Evolutionary conservation across 495 filamentous ascomycete species (phyloP), one percentile per base, ranked within the genome.

Genomic region (Neurospora discreta): DNA sequence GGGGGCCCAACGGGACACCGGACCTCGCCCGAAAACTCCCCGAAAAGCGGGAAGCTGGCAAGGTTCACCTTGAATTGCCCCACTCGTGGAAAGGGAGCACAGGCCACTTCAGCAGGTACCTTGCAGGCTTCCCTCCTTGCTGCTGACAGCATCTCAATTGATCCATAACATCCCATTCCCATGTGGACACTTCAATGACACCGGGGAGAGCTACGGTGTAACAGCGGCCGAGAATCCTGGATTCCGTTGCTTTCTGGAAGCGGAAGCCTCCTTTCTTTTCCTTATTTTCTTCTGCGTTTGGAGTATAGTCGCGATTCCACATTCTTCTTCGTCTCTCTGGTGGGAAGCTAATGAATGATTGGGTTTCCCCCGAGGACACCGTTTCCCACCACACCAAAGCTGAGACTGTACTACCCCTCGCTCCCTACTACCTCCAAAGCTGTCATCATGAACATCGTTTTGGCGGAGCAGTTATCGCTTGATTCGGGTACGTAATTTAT

Each of bases 401-500:
- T 60, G 52, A 60, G 15, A 60, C 52, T 60, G n/a, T n/a, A 30
- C 52, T 60, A 16, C 52, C 52, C 52, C 52, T 60, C 52, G 52
- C 30, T 60, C 52, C 52, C 52, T 60, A 60, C 52, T 60, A 60
- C 52, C 52, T 16, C 23, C 23, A 60, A 60, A 60, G 26, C 13
- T 33, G 52, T 7, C 52, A 79, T 60, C 68, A 87, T 87, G 85
- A 86, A 86, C 72, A 81, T 82, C 72, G 72, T 78, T 42, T 44
- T 80, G 39, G 74, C 80, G 68, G 81, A 80, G 43, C 74, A 80
- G 68, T 76, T 75, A 71, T 85, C 85, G 43, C 80, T 87, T 69
- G 85, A 87, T 81, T 84, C 84, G 78, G 83, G 85, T 87, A 80
- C 71, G 73, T 75, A 71, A 30, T 38, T 65, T 65, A 8, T 43